Conservation (phyloP, 495 filamentous ascomycete genomes). For the Xylaria venustula region DNA sequence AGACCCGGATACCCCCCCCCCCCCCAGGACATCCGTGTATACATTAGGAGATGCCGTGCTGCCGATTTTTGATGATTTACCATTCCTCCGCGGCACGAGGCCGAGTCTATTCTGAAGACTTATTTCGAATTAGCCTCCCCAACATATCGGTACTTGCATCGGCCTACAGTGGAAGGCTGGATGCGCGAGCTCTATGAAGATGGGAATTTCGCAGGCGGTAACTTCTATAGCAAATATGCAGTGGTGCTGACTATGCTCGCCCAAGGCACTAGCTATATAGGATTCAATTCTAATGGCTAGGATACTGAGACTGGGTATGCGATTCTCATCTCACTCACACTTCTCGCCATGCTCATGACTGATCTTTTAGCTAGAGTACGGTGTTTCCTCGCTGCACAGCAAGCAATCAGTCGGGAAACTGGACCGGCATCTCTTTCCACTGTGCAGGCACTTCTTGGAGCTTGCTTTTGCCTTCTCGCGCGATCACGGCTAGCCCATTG, state of each 20-base stretch:
- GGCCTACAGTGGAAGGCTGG: slow-evolving; percentile 31
- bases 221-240: too few species aligned
- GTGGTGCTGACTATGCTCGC: slow-evolving; percentile 1
- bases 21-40: background rate
- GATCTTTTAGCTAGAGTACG: slow-evolving; percentile 16
- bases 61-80: background rate
- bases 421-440: slow-evolving; percentile 25
- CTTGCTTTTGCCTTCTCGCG: slow-evolving; percentile 33
- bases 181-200: slow-evolving; percentile 23
- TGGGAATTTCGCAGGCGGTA: slow-evolving; percentile 10
- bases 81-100: background rate
- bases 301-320: slow-evolving; percentile 5
- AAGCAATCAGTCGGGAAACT: slow-evolving; percentile 25
- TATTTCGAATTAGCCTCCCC: slow-evolving; percentile 32
- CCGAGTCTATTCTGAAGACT: slow-evolving; percentile 16
- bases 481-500: slow-evolving; percentile 33
- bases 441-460: slow-evolving; percentile 32
- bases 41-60: background rate
- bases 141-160: slow-evolving; percentile 28
- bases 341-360: background rate
- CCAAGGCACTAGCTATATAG: slow-evolving; percentile 19
- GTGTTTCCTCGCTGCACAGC: slow-evolving; percentile 26
- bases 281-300: slow-evolving; percentile 15
- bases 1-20: background rate
- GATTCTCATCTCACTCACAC: background rate